Conservation (phyloP, 768 basidiomycete species). For the Tephrocybe sp. region DNA sequence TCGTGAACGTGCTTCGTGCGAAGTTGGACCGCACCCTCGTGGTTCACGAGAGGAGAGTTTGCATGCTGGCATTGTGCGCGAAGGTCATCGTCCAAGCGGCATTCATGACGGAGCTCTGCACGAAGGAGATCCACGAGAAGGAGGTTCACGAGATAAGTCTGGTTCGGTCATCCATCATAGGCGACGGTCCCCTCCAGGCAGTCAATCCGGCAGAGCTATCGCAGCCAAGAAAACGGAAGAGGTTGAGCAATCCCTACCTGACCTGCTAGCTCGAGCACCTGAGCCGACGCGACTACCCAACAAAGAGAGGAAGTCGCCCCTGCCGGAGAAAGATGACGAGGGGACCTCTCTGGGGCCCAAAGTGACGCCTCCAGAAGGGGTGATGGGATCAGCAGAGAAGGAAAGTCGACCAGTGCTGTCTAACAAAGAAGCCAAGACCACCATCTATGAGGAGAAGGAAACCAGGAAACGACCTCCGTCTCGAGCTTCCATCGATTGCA, state of each 20-base stretch:
- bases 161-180: conserved; percentile 31
- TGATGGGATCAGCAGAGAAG: neutral
- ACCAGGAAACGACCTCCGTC: conserved; percentile 17
- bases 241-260: conserved; percentile 17
- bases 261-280: conserved; percentile 10
- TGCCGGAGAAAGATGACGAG: neutral
- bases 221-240: conserved; percentile 46
- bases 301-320: conserved; percentile 3
- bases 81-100: neutral
- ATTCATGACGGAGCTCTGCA: neutral
- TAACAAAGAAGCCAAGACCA: neutral
- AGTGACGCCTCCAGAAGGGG: neutral
- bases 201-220: conserved; percentile 43
- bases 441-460: conserved; percentile 9
- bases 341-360: neutral
- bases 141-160: conserved; percentile 15
- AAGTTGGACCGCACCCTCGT: neutral
- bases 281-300: conserved; percentile 6
- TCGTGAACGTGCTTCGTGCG: neutral
- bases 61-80: neutral
- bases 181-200: conserved; percentile 51
- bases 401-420: neutral
- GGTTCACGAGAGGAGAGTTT: neutral
- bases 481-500: conserved; percentile 1
- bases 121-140: conserved; percentile 6